Evolutionary conservation across 164 flowering plant species (phyloP).

Genomic region (Stephania cephalantha): DNA sequence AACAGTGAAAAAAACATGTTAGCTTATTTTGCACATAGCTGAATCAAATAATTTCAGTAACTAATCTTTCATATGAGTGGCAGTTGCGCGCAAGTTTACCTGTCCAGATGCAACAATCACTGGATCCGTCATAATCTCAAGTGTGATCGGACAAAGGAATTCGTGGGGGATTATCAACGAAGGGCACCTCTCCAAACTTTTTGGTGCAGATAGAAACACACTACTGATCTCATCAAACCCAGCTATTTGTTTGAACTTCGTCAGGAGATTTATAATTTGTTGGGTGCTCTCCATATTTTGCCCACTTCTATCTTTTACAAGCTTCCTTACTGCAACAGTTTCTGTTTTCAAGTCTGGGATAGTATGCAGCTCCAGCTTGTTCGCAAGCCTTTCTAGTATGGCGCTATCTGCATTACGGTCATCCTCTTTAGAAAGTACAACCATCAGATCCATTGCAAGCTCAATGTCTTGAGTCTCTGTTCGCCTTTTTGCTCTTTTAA

Average conservation of each 20-base stretch:
- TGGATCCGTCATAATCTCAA: constrained; percentile 79
- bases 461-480: constrained; percentile 80
- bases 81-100: constrained; percentile 28
- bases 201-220: constrained; percentile 26
- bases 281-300: constrained; percentile 38
- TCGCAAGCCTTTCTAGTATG: constrained; percentile 64
- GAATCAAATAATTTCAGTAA: background rate
- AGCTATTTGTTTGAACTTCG: constrained; percentile 46
- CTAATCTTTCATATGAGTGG: background rate
- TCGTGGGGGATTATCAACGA: constrained; percentile 56
- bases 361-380: constrained; percentile 55
- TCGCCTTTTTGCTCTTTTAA: constrained; percentile 56
- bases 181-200: constrained; percentile 28
- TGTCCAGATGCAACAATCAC: constrained; percentile 75
- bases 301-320: constrained; percentile 39
- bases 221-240: constrained; percentile 39
- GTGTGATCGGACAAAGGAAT: constrained; percentile 68
- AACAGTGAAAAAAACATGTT: background rate
- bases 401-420: constrained; percentile 70
- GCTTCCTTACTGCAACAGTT: constrained; percentile 46
- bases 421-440: constrained; percentile 47
- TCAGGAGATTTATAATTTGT: constrained; percentile 46
- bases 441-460: constrained; percentile 87
- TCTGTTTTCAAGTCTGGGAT: constrained; percentile 51
- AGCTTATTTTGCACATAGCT: background rate